Base-by-base conservation (phyloP, 352 stramenopile species). In the Aphanomyces cochlioides region DNA sequence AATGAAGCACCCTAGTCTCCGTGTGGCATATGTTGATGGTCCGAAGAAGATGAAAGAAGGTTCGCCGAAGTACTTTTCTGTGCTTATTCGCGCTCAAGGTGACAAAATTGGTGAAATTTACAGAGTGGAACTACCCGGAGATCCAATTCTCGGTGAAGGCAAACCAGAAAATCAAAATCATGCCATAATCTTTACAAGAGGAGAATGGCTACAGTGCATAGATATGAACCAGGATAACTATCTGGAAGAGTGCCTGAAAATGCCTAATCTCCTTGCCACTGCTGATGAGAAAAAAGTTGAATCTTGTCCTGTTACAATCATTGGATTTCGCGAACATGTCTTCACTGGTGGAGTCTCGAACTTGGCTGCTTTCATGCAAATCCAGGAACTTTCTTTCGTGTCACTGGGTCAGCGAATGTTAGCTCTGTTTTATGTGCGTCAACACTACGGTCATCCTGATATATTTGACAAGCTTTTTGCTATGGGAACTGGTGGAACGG, bases 1-100 rank as follows among this genome's bases (percentile, higher is more conserved):
- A 89, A 90, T 96, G 17, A 94, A 97, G 67, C 98, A 98, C 80
- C 96, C 95, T 28, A 97, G 98, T 76, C 92, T 87, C 76, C 90
- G 89, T 47, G 89, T 96, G 54, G 92, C 85, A 43, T 96, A 96
- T 72, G 85, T 97, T 8, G 87, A 97, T 56, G 93, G 85, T 64
- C 86, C 47, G 28, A 75, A 56, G 53, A 56, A 21, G 40, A 37
- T 57, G 13, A 58, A 66, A 17, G 66, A 72, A 7, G 66, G 54
- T 17, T 15, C 53, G 36, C 84, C 85, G 0, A 95, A 93, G 74
- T 93, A 83, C 58, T 84, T 90, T 68, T 95, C 84, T 54, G 85
- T 96, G 15, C 72, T 96, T 28, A 78, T 93, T 34, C 91, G 91
- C 58, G 90, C 87, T 28, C 82, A 93, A 67, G 85, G 83, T 34